Evolutionary conservation across 108 stramenopile genomes (phyloP).

Genomic region (Cyclotella choctawhatcheeana): DNA sequence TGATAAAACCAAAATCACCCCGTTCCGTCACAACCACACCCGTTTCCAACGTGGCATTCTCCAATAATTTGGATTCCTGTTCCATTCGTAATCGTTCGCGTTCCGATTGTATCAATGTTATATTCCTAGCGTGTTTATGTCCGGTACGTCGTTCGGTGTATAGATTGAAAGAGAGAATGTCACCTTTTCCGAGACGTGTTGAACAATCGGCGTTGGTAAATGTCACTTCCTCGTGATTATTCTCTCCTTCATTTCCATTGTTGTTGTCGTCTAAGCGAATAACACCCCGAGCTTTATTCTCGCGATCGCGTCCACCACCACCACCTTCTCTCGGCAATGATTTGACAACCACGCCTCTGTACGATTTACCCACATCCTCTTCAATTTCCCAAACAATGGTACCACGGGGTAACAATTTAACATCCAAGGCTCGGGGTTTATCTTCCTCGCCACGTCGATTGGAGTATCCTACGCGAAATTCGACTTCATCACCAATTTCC

Average conservation of each 20-base stretch:
- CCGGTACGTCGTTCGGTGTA: conserved; percentile 68
- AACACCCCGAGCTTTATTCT: no score
- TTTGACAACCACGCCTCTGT: conserved; percentile 62
- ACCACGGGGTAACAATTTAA: conserved; percentile 43
- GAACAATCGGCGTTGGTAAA: background rate
- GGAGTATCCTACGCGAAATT: conserved; percentile 54
- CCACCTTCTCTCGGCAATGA: conserved; percentile 21
- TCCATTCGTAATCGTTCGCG: conserved; percentile 55
- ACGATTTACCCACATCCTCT: conserved; percentile 55
- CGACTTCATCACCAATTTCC: conserved; percentile 70
- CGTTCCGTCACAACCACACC: conserved; percentile 71
- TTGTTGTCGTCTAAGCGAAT: no score
- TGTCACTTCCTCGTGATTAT: conserved; percentile 8
- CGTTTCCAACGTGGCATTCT: conserved; percentile 63
- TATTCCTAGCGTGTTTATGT: conserved; percentile 60
- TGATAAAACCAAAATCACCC: conserved; percentile 72
- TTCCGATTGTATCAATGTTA: conserved; percentile 68
- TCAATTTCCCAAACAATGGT: conserved; percentile 75
- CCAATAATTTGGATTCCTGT: conserved; percentile 58
- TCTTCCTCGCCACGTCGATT: background rate
- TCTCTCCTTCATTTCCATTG: conserved; percentile 25
- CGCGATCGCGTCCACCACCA: no score
- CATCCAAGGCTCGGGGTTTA: conserved; percentile 55
- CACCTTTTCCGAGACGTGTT: conserved; percentile 51
- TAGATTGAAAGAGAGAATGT: conserved; percentile 70